Base-by-base conservation (phyloP, 441 rosid genomes). In the Erodium texanum region DNA sequence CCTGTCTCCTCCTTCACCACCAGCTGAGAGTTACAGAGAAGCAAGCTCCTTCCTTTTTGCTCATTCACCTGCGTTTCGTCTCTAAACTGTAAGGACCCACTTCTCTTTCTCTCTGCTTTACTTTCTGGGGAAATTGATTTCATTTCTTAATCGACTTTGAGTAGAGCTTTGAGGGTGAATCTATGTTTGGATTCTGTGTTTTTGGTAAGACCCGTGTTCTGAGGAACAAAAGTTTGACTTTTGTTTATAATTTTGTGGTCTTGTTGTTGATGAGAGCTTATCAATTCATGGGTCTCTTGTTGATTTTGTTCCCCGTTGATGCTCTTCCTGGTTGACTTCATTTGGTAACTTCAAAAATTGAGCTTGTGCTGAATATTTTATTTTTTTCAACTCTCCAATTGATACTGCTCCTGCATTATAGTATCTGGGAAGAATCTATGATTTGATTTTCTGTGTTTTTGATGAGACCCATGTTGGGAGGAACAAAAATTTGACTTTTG, bases 21-120 rank as follows among this genome's bases (percentile, higher is more conserved):
- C 22, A 7, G 10, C 18, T 15, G 23, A 54, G 22, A 7, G 3
- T 54, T 16, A 7, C 61, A 16, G 2, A 54, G 61, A 54, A 54
- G 61, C 22, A 18, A 54, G 61, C 23, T 54, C 22, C 61, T 54
- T 54, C 23, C 61, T 54, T 54, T 54, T 54, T 54, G 61, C 20
- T 19, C 23, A 54, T 3, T 54, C 23, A 54, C 61, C 61, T 5
- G 8, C 23, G 61, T 54, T 54, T 54, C 23, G 7, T 18, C 61
- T 16, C 23, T 54, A 2, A 54, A 54, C 61, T 54, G 61, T 54
- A 54, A 54, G 61, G 10, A 32, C 36, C 36, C 36, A 32, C 9
- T 3, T 8, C 61, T 16, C 61, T 54, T 54, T 54, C 11, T 54
- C 9, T 54, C 61, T 54, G 23, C 9, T 54, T 54, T 54, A 5